A percentile compares a stretch with the other conserved stretches of the same genome.
Evolutionary conservation across 1,284 basidiomycete species (phyloP).

Genomic region (Pyrrhoderma lamaoense): DNA sequence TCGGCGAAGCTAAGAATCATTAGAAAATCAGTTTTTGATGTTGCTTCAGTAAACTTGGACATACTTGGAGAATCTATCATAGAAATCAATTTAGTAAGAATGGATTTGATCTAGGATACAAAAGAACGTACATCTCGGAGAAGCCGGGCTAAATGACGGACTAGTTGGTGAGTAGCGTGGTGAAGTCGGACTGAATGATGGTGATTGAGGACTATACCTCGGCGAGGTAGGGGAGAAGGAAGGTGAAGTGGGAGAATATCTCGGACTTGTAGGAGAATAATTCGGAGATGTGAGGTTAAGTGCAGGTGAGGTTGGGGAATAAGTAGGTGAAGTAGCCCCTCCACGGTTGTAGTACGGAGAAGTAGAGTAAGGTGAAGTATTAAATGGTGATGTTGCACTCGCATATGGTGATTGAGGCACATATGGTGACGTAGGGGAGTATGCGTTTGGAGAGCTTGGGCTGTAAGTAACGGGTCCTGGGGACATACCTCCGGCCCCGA

Average conservation of each 20-base stretch:
- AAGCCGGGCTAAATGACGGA: conserved; percentile 82
- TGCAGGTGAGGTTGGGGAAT: conserved; percentile 78
- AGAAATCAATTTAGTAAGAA: conserved; percentile 22
- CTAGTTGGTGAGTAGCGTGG: conserved; percentile 84
- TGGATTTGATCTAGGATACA: conserved; percentile 1
- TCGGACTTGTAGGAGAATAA: conserved; percentile 84
- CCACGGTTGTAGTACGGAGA: conserved; percentile 74
- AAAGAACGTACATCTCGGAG: conserved; percentile 62
- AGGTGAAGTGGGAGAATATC: conserved; percentile 80
- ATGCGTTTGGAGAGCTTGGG: conserved; percentile 75
- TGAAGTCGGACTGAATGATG: conserved; percentile 80
- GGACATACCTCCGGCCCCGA: conserved; percentile 72
- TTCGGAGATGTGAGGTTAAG: conserved; percentile 76
- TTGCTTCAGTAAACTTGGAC: conserved; percentile 26
- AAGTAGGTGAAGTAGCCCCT: conserved; percentile 74
- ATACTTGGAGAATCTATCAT: conserved; percentile 69
- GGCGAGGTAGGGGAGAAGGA: conserved; percentile 84
- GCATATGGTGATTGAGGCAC: conserved; percentile 80
- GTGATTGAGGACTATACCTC: conserved; percentile 74
- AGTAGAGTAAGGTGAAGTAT: conserved; percentile 69
- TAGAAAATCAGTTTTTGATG: conserved; percentile 16
- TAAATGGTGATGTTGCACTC: conserved; percentile 76
- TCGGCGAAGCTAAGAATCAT: conserved; percentile 43
- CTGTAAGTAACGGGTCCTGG: conserved; percentile 69
- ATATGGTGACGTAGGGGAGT: conserved; percentile 86